Percentiles rank a stretch among this genome's conserved stretches.
These are phyloP conservation scores for Populus hybrid DNA, from an alignment of 441 rosid species.

Conservation along the genomic window DNA sequence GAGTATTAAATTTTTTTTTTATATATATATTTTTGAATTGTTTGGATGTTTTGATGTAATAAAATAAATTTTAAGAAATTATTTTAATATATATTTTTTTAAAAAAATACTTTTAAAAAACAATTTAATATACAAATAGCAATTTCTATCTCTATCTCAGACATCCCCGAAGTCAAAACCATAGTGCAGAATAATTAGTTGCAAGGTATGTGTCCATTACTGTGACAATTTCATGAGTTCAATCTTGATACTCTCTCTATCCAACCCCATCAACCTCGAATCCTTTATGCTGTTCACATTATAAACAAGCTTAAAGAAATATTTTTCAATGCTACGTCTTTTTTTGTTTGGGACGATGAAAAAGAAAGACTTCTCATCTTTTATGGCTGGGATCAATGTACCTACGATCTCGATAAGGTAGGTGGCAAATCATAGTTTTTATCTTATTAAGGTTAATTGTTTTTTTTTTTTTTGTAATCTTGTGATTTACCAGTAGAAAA, in stretches of 20 bases:
- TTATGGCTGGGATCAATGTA: slow-evolving; percentile 29
- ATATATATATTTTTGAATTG: too few relatives aligned
- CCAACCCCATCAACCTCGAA: neutral
- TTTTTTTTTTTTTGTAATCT: neutral
- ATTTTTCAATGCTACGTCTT: neutral
- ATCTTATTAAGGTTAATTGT: neutral
- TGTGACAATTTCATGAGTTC: too few relatives aligned
- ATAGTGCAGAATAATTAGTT: neutral
- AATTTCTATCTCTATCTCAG: too few relatives aligned
- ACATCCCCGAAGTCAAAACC: neutral
- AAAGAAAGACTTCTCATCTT: neutral
- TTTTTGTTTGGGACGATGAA: neutral
- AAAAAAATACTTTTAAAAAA: too few relatives aligned
- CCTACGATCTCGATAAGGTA: neutral
- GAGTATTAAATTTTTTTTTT: neutral
- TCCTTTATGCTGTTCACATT: slow-evolving; percentile 6
- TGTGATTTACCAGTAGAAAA: neutral
- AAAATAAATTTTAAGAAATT: too few relatives aligned
- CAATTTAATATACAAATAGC: neutral
- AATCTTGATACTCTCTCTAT: too few relatives aligned
- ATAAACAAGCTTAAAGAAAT: neutral
- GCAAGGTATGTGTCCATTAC: neutral
- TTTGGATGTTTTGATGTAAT: too few relatives aligned
- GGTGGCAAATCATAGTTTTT: neutral
- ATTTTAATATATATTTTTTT: too few relatives aligned